Evolutionary conservation across 2,329 filamentous ascomycete species (phyloP), one percentile per base, ranked within the genome.

Genomic region (Trichothecium sympodiale): DNA sequence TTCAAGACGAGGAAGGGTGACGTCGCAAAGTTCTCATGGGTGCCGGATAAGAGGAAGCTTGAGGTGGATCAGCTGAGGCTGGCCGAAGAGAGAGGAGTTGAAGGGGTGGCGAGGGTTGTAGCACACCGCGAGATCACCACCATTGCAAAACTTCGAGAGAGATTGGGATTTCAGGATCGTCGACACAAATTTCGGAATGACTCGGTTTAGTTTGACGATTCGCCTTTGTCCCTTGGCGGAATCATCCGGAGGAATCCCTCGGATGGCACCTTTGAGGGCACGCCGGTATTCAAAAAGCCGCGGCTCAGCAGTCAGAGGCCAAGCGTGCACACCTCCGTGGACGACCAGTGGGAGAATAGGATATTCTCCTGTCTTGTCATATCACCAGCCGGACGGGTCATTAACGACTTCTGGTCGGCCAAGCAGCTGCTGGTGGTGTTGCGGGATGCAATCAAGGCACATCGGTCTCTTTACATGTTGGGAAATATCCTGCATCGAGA

Each of bases 401-500:
- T 51, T 1, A 32, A 44, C 20, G 33, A 43, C 17, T 62, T 55
- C 37, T 2, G 20, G 8, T 46, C 47, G 2, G 38, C 49, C 8
- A 27, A 12, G 28, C 54, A 64, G 39, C 42, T 65, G 8, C 46
- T 65, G 2, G 41, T 49, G 31, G 50, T 46, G 1, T 38, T 55
- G 14, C 48, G 49, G 5, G 57, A 62, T 36, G 50, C 50, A 13
- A 51, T 63, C 35, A 54, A 42, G 14, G 57, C 46, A n/a, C 52
- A 62, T 35, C 45, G 39, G n/a, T 57, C 50, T 12, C 43, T 64
- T 0, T 53, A 54, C 20, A 10, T 46, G 1, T 36, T 53, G 5
- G 49, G 51, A 8, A 46, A 48, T 8, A 56, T 61, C 33, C 48
- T 62, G 5, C 52, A 62, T 39, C 45, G 44, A 23, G 53, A 61